Evolutionary conservation across 1,139 yeast species (phyloP), one percentile per base, ranked within the genome.

Genomic region (Magnusiomyces tetraspermus): DNA sequence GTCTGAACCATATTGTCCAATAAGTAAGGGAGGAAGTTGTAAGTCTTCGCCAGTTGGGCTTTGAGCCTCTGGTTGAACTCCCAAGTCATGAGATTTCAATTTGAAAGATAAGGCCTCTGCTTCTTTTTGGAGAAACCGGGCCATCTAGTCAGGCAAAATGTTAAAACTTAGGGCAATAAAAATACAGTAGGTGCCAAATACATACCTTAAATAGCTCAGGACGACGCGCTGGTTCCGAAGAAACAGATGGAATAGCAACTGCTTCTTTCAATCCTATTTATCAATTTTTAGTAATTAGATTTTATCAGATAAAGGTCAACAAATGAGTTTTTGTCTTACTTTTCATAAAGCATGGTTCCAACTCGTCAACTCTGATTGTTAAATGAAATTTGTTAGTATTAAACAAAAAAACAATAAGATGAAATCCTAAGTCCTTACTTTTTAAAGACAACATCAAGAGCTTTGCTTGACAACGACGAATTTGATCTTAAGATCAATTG

Each of bases 231-330:
- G 89, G 95, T 68, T 92, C 98, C 37, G 90, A 82, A 6, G 97
- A 89, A 41, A 94, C 97, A 4, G 97, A 90, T 50, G 96, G 95
- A 62, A 92, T 94, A 54, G 88, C 85, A 50, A 94, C 89, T 13
- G 97, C 97, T 54, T 83, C 75, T 49, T 80, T 71, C 57, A 92
- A 76, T 42, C 56, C 53, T 51, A 15, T 17, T 36, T 21, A 13
- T 48, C 4, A 15, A 41, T 17, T 15, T 33, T 22, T 31, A 17
- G n/a, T 47, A 21, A 26, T 13, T 21, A 41, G 30, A 4, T 5
- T n/a, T 22, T 8, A 26, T 10, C 11, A 11, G 4, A 17, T 21
- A 6, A 38, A 6, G 13, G 8, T 3, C 11, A 17, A 3, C n/a
- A 22, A n/a, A 38, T 17, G 21, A 17, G n/a, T n/a, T n/a, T n/a